These are phyloP conservation scores for Phyllostachys edulis DNA, from an alignment of 176 grass and related monocot species.

Conservation along the genomic window DNA sequence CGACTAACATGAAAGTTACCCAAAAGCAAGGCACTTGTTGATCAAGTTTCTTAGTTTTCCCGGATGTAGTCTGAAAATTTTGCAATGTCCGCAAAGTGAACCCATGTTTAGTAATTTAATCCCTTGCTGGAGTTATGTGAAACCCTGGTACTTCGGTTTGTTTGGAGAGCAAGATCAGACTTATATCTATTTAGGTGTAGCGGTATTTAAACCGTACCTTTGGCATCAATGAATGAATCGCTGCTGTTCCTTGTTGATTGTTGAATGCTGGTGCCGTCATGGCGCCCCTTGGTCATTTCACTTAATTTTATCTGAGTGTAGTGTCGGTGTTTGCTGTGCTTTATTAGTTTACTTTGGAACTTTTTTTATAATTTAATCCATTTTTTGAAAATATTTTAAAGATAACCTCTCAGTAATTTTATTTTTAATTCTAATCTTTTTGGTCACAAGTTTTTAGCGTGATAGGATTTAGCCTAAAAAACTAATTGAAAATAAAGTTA, in stretches of 20 bases:
- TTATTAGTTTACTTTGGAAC: no score
- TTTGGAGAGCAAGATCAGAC: background rate
- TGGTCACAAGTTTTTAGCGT: no score
- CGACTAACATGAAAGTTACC: conserved; percentile 27
- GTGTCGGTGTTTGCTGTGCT: background rate
- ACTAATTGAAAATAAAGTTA: no score
- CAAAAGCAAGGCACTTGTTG: background rate
- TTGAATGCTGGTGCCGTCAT: background rate
- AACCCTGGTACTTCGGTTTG: background rate
- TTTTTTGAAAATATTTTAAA: no score
- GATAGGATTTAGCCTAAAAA: no score
- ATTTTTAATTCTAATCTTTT: no score
- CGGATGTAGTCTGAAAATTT: conserved; percentile 30
- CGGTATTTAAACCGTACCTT: background rate
- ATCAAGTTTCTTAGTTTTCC: background rate
- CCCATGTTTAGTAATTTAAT: conserved; percentile 24
- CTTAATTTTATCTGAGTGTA: background rate
- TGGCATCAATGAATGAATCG: background rate
- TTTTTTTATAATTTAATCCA: no score
- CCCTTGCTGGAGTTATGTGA: background rate
- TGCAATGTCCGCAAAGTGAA: conserved; percentile 24
- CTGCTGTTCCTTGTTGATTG: background rate
- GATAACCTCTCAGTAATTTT: no score
- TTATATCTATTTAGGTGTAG: background rate
- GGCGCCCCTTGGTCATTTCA: background rate